Conservation (phyloP, 2,329 filamentous ascomycete genomes). For the Dactylellina drechsleri region DNA sequence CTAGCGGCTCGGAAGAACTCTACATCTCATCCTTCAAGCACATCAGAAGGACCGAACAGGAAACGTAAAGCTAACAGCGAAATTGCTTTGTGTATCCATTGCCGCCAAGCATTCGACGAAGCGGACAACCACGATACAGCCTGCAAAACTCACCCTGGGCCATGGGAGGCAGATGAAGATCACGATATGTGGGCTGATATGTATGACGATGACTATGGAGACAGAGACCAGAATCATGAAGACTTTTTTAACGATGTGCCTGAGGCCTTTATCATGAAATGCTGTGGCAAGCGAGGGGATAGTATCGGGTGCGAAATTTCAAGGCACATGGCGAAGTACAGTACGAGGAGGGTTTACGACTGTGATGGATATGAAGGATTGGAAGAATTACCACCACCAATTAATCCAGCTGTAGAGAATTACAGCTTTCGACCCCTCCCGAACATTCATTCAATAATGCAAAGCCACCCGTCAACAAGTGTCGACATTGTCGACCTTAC, state of each 20-base stretch:
- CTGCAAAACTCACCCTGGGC: constrained; percentile 9
- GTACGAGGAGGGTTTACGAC: not conserved
- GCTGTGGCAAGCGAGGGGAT: constrained; percentile 27
- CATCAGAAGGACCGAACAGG: not conserved
- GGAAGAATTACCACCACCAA: not conserved
- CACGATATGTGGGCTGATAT: constrained; percentile 14
- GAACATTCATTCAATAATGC: not conserved
- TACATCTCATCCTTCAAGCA: not conserved
- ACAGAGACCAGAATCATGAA: constrained; percentile 15
- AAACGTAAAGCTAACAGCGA: constrained; percentile 18
- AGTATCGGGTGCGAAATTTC: constrained; percentile 12
- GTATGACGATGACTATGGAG: constrained; percentile 7
- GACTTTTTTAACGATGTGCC: constrained; percentile 32
- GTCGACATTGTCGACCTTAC: not conserved
- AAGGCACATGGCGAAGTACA: constrained; percentile 10
- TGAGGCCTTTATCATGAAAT: constrained; percentile 24
- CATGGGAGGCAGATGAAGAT: constrained; percentile 25
- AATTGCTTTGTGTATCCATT: constrained; percentile 20
- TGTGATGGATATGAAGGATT: not conserved
- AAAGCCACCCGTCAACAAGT: not conserved
- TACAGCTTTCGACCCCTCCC: not conserved
- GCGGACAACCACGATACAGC: constrained; percentile 27
- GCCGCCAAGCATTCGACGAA: constrained; percentile 17
- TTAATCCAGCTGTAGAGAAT: not conserved
- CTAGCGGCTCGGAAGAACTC: not conserved